Evolutionary conservation across 371 early-diverging fungal species (phyloP), one percentile per base, ranked within the genome.

Genomic region (Mortierella sp.): DNA sequence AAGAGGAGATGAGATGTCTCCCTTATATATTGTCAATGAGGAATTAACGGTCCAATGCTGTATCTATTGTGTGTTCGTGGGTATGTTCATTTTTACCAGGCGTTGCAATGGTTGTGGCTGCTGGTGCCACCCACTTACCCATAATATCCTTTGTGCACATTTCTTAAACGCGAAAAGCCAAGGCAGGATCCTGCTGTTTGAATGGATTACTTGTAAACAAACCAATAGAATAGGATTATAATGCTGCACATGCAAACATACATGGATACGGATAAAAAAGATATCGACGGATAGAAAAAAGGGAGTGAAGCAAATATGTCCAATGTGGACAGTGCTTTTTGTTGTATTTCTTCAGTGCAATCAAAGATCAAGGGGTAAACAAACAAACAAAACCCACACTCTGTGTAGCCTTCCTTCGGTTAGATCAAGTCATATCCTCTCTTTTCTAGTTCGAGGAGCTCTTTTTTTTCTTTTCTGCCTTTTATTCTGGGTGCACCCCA

Each of bases 301-400:
- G 32, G 57, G 45, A 40, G 58, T 31, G 66, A 19, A 40, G 19
- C 5, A 17, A 10, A 15, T 7, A 7, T 31, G 26, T 10, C 6
- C 5, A 29, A 40, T 40, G 10, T 40, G 40, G 40, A 40, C 40
- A 40, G 40, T 40, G 40, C 40, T 10, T 10, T 5, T 40, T 40
- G 40, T 3, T 40, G 40, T 40, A 10, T 35, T 35, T 35, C 35
- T 9, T 35, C 35, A 35, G 47, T 19, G 35, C 35, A 26, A 31
- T 45, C 29, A 59, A 59, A 67, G 67, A 59, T 67, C 67, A 67
- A 49, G 59, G 58, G 67, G 67, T 28, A 26, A 55, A 22, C 1
- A 22, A 32, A 32, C 29, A 47, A 12, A 47, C 15, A 40, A 40
- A 40, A 40, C 6, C 8, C n/a, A 42, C 19, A 26, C n/a, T 31